Conservation (phyloP, 2,329 filamentous ascomycete species). For the Beauveria sp. region DNA sequence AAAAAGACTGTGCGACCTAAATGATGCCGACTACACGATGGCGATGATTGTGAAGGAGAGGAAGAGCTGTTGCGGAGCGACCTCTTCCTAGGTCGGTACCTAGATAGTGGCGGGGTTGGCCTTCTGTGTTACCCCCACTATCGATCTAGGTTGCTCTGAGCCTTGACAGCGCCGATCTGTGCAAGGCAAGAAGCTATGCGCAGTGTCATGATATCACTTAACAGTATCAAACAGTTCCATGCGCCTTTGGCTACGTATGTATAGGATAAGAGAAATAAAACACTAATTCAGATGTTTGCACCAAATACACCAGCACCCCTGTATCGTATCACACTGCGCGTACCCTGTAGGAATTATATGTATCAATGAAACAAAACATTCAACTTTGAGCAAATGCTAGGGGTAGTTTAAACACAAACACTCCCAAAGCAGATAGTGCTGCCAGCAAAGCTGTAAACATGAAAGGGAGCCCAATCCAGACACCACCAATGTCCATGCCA, state of each 20-base stretch:
- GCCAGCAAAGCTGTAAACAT: constrained; percentile 29
- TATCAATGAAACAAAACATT: not conserved
- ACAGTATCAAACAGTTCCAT: no score
- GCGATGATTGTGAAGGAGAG: not conserved
- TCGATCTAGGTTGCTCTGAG: not conserved
- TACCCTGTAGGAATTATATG: no score
- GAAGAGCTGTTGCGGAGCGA: not conserved
- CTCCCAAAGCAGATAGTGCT: constrained; percentile 19
- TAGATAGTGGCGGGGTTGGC: not conserved
- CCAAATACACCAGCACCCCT: no score
- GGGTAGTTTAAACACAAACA: constrained; percentile 25
- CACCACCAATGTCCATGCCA: constrained; percentile 38
- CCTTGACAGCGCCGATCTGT: no score
- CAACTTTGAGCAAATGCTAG: not conserved
- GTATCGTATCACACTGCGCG: no score
- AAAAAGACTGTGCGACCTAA: not conserved
- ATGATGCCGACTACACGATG: not conserved
- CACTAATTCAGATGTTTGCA: no score
- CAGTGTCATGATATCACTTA: no score
- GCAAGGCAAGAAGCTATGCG: no score
- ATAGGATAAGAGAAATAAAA: no score
- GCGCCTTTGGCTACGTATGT: no score
- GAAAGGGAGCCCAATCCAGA: constrained; percentile 44
- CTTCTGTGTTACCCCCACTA: not conserved
- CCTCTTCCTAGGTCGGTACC: not conserved